Evolutionary conservation across 2,329 filamentous ascomycete genomes (phyloP), one percentile per base, ranked within the genome.

Genomic region (Microthyrium microscopicum): DNA sequence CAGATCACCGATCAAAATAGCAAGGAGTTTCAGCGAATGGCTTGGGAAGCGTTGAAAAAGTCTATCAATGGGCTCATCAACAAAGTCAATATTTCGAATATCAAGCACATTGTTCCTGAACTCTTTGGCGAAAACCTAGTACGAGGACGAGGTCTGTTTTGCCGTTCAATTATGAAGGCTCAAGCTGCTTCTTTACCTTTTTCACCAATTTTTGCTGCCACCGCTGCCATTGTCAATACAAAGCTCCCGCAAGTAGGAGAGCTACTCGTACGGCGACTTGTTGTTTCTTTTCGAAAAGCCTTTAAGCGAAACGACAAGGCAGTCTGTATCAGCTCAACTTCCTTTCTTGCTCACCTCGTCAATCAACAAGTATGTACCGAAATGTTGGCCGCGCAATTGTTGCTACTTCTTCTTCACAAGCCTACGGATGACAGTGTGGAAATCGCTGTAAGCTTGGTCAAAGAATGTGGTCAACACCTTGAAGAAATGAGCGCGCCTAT

Each of bases 61-160:
- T 89, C 81, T 31, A 93, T 98, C 59, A 95, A 98, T 52, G 89
- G 89, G 46, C 62, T 98, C 43, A 93, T 98, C 67, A 98, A 98
- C 68, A 98, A 98, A 64, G 80, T 94, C 64, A 95, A 95, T 57
- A 81, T 87, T 36, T 82, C 80, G 21, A 98, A 98, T 55, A 95
- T 98, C 67, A 95, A 98, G 58, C 71, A 80, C 50, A 94, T 98
- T 41, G 84, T 95, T 17, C 87, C 87, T 2, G 89, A 98, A 58
- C 66, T 98, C 29, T 98, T 98, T 56, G 73, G 74, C 31, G 89
- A 98, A 64, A 98, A 98, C 52, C 58, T 98, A 46, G 67, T 98
- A 26, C 77, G 89, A 37, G 89, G 89, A 5, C 70, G 89, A 39
- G 89, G 89, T 15, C 59, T 98, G 39, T 94, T 95, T 55, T 94